Percentiles rank a stretch among this genome's conserved stretches.
Conservation (phyloP, 345 rosid species). For the Cardiospermum halicacabum region DNA sequence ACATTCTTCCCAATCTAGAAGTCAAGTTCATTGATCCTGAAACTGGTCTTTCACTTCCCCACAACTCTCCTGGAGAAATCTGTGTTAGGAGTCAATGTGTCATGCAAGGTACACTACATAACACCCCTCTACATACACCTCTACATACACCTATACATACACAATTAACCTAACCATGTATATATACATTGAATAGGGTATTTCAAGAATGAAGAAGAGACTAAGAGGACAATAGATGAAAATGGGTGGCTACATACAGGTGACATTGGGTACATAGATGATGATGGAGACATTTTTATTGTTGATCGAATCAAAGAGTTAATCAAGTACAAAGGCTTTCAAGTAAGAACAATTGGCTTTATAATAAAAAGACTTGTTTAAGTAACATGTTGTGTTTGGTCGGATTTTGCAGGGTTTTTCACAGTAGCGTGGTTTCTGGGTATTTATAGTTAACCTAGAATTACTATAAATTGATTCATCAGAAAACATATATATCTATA, state of each 20-base stretch:
- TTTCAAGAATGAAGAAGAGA: conserved; percentile 70
- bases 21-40: conserved; percentile 86
- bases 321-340: conserved; percentile 93
- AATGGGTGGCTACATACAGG: conserved; percentile 94
- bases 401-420: not conserved
- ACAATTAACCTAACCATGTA: no score
- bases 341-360: conserved; percentile 57
- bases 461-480: not conserved
- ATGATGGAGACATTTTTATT: conserved; percentile 83
- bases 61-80: conserved; percentile 69
- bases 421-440: not conserved
- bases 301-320: conserved; percentile 95
- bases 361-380: no score
- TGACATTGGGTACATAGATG: conserved; percentile 83
- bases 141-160: not conserved
- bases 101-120: conserved; percentile 78
- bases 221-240: conserved; percentile 61
- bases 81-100: conserved; percentile 94
- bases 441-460: not conserved
- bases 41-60: conserved; percentile 57
- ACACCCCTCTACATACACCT: no score
- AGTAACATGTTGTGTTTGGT: not conserved
- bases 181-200: conserved; percentile 36
- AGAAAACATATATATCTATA: no score
- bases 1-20: conserved; percentile 80